phyloP scores from a whole-genome alignment of 2,329 filamentous ascomycete genomes.

The Hymenoscyphus fructigenus region DNA sequence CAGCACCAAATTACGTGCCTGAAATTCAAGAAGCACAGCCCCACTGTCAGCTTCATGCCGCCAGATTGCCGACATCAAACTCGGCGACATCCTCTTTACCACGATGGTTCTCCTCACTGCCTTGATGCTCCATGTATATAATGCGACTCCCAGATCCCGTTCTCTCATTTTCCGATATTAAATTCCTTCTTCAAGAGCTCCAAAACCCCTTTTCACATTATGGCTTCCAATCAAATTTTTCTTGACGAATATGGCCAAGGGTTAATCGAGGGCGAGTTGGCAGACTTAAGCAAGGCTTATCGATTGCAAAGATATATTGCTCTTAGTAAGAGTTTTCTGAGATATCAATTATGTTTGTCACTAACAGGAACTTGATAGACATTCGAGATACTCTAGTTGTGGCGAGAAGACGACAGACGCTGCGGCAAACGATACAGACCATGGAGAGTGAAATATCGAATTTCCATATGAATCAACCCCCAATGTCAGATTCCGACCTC shows the following conservation, averaged over 20 bases:
- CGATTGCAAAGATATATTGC: not conserved
- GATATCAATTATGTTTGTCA: not conserved
- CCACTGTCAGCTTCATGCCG: too few relatives aligned
- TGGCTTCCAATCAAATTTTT: not conserved
- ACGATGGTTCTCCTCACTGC: not conserved
- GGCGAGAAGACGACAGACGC: slow-evolving; percentile 7
- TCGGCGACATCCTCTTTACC: too few relatives aligned
- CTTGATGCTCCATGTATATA: not conserved
- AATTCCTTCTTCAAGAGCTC: not conserved
- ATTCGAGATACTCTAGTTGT: not conserved
- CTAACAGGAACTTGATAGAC: not conserved
- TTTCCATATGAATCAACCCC: slow-evolving; percentile 10
- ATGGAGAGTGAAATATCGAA: slow-evolving; percentile 16
- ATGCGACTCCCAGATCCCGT: not conserved
- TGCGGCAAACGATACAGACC: slow-evolving; percentile 10
- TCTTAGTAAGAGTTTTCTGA: not conserved
- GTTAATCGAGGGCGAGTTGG: not conserved
- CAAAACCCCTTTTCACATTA: not conserved
- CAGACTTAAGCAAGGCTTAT: not conserved
- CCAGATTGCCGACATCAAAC: too few relatives aligned
- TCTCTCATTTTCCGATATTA: not conserved
- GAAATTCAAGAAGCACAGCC: too few relatives aligned
- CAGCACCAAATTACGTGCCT: too few relatives aligned
- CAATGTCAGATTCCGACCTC: not conserved
- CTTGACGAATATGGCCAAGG: not conserved